A percentile compares a stretch with the other conserved stretches of the same genome.
Evolutionary conservation across 345 rosid species (phyloP).

Genomic region (Raphanus raphanistrum): DNA sequence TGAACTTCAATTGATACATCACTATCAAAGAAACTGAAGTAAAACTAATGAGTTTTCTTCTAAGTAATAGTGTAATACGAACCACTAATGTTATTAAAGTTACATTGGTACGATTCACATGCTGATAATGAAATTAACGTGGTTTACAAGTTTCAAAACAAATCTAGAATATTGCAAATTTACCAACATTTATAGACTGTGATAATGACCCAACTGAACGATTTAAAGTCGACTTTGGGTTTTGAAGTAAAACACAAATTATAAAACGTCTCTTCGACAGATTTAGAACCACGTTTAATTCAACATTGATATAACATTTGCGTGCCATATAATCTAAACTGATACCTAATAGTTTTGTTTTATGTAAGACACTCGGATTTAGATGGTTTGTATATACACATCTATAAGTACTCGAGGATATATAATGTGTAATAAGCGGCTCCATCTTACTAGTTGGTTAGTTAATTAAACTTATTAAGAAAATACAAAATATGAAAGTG

Average conservation of each 20-base stretch:
- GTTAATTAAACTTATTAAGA: conserved; percentile 16
- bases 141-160: conserved; percentile 16
- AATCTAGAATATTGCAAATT: conserved; percentile 19
- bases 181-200: conserved; percentile 28
- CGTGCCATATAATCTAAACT: conserved; percentile 3
- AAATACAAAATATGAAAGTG: conserved; percentile 20
- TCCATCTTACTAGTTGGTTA: conserved; percentile 18
- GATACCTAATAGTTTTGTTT: conserved; percentile 15
- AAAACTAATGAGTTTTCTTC: conserved; percentile 7
- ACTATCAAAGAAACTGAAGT: conserved; percentile 20
- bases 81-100: conserved; percentile 13
- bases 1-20: conserved; percentile 21
- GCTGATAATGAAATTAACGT: conserved; percentile 35
- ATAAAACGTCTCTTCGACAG: conserved; percentile 18
- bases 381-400: background rate
- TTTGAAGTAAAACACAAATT: conserved; percentile 4
- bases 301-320: conserved; percentile 21
- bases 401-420: background rate
- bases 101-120: conserved; percentile 20
- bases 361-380: background rate
- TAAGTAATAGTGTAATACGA: background rate
- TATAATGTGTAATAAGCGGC: background rate
- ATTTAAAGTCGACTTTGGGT: background rate
- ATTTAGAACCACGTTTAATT: conserved; percentile 1
- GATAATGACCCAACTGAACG: conserved; percentile 19